Percentiles rank a stretch among this genome's conserved stretches.
Evolutionary conservation across 1,139 yeast species (phyloP).

Genomic region (Candida frijolesensis): DNA sequence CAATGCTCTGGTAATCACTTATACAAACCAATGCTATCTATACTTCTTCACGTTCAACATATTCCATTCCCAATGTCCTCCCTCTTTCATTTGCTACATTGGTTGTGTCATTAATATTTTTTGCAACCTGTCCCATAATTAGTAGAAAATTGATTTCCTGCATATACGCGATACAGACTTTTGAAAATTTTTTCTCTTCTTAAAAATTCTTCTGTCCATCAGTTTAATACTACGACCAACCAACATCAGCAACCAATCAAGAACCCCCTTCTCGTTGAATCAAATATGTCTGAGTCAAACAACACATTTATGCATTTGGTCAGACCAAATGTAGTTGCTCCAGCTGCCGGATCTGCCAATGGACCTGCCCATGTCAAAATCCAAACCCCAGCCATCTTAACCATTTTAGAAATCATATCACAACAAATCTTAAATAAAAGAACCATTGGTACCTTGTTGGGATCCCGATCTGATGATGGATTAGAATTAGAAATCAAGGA

Average conservation of each 20-base stretch:
- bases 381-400: conserved; percentile 74
- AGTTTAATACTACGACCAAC: background rate
- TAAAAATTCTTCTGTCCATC: too few species aligned
- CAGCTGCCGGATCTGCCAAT: conserved; percentile 48
- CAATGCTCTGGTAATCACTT: too few species aligned
- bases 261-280: background rate
- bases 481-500: conserved; percentile 71
- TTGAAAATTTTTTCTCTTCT: background rate
- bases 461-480: conserved; percentile 87
- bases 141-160: background rate
- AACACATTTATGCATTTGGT: conserved; percentile 54
- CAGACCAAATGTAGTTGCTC: conserved; percentile 60
- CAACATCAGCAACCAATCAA: background rate
- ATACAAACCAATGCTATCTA: too few species aligned
- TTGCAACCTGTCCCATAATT: too few species aligned
- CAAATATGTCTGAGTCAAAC: conserved; percentile 13
- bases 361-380: conserved; percentile 56
- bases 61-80: too few species aligned
- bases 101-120: too few species aligned
- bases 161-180: background rate
- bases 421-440: conserved; percentile 54
- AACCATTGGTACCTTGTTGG: conserved; percentile 82
- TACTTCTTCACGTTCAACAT: background rate
- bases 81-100: too few species aligned
- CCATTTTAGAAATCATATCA: conserved; percentile 55